Percentiles rank a stretch among this genome's conserved stretches.
phyloP scores from a whole-genome alignment of 345 rosid genomes.

The Hibiscus tridactylites region DNA sequence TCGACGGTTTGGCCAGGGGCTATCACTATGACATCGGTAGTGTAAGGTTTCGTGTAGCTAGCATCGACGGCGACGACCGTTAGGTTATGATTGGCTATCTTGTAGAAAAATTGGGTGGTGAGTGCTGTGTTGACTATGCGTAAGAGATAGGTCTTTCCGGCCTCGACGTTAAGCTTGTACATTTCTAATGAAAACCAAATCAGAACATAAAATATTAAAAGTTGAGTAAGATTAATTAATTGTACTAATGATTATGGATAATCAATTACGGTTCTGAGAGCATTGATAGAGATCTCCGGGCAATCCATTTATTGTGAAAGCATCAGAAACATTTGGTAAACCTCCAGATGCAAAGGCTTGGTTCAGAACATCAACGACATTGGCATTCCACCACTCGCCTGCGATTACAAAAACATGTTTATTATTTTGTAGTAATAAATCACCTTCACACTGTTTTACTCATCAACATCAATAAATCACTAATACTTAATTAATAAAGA shows the following conservation, averaged over 20 bases:
- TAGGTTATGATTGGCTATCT: background rate
- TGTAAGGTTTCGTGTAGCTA: background rate
- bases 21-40: background rate
- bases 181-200: background rate
- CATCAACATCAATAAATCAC: no score
- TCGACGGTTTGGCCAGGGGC: background rate
- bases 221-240: background rate
- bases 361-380: background rate
- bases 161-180: background rate
- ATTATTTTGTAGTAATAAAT: no score
- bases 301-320: background rate
- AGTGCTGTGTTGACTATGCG: background rate
- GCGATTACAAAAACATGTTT: background rate
- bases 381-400: background rate
- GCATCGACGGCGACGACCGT: background rate
- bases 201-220: background rate
- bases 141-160: background rate
- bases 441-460: no score
- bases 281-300: background rate
- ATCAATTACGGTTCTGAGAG: background rate
- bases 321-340: background rate
- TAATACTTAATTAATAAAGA: background rate
- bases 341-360: background rate
- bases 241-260: background rate
- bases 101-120: background rate